These are phyloP conservation scores for Alternaria solani DNA, from an alignment of 2,329 filamentous ascomycete genomes.

Conservation along the genomic window DNA sequence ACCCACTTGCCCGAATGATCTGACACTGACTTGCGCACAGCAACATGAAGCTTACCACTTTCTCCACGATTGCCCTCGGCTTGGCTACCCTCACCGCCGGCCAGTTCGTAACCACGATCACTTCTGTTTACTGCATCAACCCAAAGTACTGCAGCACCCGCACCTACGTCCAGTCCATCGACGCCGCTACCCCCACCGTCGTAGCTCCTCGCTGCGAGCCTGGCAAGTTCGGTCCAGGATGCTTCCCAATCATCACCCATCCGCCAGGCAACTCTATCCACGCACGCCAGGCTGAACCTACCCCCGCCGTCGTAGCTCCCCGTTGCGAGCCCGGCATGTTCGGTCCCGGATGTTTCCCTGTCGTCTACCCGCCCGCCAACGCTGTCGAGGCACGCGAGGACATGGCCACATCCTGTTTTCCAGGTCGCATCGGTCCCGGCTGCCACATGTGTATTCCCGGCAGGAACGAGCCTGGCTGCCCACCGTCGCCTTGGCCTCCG, in stretches of 20 bases:
- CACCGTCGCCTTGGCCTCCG: neutral
- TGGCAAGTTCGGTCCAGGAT: neutral
- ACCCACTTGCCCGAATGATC: neutral
- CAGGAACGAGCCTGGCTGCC: neutral
- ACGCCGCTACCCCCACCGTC: neutral
- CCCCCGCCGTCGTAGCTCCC: neutral
- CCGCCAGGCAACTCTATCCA: neutral
- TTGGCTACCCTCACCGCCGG: neutral
- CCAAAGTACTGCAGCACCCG: neutral
- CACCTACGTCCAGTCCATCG: neutral
- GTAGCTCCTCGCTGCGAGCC: neutral
- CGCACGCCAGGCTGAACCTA: neutral
- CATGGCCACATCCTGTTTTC: neutral
- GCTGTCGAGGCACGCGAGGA: neutral
- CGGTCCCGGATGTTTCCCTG: neutral
- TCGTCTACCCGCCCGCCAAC: neutral
- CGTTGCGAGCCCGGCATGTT: neutral
- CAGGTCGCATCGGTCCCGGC: neutral
- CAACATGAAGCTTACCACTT: neutral
- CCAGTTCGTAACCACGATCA: neutral
- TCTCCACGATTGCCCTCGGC: neutral
- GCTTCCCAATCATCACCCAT: neutral
- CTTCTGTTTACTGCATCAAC: neutral
- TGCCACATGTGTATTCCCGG: neutral
- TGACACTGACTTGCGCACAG: neutral